phyloP scores from a whole-genome alignment of 148 eudicot genomes.

The Diospyros lotus region DNA sequence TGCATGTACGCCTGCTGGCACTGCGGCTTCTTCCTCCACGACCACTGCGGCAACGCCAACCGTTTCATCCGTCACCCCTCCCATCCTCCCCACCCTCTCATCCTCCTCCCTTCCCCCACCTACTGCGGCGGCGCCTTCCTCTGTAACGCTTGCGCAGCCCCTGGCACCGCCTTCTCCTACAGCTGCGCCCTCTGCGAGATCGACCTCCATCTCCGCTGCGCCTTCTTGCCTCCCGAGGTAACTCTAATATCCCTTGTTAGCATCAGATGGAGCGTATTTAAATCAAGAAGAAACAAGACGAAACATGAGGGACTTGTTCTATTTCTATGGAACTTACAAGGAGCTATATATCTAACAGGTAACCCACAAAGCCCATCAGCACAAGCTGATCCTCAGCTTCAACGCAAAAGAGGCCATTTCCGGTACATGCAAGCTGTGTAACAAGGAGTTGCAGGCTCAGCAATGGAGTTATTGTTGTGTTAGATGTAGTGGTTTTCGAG shows the following conservation, averaged over 20 bases:
- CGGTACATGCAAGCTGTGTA: slow-evolving; percentile 24
- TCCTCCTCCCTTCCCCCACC: slow-evolving; percentile 35
- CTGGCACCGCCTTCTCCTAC: slow-evolving; percentile 31
- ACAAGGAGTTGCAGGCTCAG: slow-evolving; percentile 14
- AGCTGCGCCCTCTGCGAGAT: slow-evolving; percentile 37
- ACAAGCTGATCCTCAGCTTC: slow-evolving; percentile 9
- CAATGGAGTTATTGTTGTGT: slow-evolving; percentile 26
- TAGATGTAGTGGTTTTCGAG: slow-evolving; percentile 20
- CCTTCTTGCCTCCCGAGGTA: slow-evolving; percentile 29
- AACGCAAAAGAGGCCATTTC: background rate
- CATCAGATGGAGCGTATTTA: too few species aligned
- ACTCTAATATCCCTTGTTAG: background rate
- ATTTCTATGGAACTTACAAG: too few species aligned
- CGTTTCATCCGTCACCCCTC: slow-evolving; percentile 37
- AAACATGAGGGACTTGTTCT: too few species aligned
- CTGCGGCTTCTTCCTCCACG: slow-evolving; percentile 45
- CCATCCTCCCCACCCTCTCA: slow-evolving; percentile 30
- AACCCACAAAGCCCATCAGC: slow-evolving; percentile 28
- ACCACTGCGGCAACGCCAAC: slow-evolving; percentile 33
- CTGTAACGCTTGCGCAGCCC: slow-evolving; percentile 35
- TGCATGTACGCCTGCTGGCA: slow-evolving; percentile 28
- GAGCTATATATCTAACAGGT: background rate
- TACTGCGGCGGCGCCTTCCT: slow-evolving; percentile 32
- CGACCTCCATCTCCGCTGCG: slow-evolving; percentile 39
- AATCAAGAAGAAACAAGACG: too few species aligned